Conservation (phyloP, 768 basidiomycete species). For the Boletus fagicola region DNA sequence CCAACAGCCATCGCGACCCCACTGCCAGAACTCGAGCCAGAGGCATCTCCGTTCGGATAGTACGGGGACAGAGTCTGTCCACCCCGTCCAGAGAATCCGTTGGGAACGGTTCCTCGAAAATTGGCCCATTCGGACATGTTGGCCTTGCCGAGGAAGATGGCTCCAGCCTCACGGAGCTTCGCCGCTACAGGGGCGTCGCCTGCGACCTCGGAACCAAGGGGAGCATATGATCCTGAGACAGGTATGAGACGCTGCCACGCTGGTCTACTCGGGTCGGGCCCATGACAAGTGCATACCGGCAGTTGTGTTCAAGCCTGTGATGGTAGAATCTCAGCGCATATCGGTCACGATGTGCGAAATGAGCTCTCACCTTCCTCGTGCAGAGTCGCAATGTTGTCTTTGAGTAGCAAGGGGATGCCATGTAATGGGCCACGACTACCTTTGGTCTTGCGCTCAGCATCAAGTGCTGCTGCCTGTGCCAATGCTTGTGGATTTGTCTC, state of each 20-base stretch:
- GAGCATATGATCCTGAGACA: slow-evolving; percentile 34
- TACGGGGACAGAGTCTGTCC: slow-evolving; percentile 45
- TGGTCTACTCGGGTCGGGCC: neutral
- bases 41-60: slow-evolving; percentile 40
- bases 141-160: slow-evolving; percentile 42
- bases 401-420: slow-evolving; percentile 59
- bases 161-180: slow-evolving; percentile 32
- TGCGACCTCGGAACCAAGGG: slow-evolving; percentile 36
- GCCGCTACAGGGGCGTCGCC: slow-evolving; percentile 33
- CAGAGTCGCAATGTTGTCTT: slow-evolving; percentile 44
- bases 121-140: slow-evolving; percentile 47
- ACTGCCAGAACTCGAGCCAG: slow-evolving; percentile 44
- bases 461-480: slow-evolving; percentile 48
- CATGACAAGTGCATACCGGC: slow-evolving; percentile 25
- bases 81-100: slow-evolving; percentile 47
- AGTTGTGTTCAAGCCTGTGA: slow-evolving; percentile 39
- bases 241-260: slow-evolving; percentile 1
- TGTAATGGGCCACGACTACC: slow-evolving; percentile 50
- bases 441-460: slow-evolving; percentile 43
- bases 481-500: slow-evolving; percentile 60
- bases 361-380: slow-evolving; percentile 28
- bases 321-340: neutral
- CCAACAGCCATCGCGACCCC: slow-evolving; percentile 44
- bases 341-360: neutral
- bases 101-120: slow-evolving; percentile 38